Base-by-base conservation (phyloP, 1,284 basidiomycete genomes). In the Chiua sp. region DNA sequence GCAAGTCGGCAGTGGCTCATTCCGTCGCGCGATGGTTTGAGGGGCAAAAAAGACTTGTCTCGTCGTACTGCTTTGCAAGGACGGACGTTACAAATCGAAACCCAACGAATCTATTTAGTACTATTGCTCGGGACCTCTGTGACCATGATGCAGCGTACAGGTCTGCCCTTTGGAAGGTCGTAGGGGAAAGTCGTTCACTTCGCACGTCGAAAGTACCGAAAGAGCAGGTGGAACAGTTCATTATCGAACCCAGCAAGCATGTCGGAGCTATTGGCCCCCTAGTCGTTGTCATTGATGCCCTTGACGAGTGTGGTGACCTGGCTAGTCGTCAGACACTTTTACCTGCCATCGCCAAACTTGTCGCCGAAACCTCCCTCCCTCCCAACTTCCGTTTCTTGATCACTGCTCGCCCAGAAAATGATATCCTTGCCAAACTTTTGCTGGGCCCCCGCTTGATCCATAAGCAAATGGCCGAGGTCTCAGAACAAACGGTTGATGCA, bases 211-310 rank as follows among this genome's bases (percentile, higher is more conserved):
- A 4, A 11, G 63, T 44, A 3, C 55, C 48, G 1, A 26, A 5
- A 1, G 61, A 62, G 26, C 61, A 60, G n/a, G 2, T 59, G 2
- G 20, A 62, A 48, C 15, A 5, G 7, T 22, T 60, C 7, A 47
- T 62, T 26, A 16, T 62, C 1, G 28, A 26, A 7, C 51, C 61
- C 12, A 60, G 62, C 42, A 23, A 30, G 22, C 7, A n/a, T 3
- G 22, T 64, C 16, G 12, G 44, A 1, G 1, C 20, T 4, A 47
- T 62, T 2, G 61, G 62, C 3, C 53, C 62, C 1, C 16, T 64
- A 1, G 4, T 65, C 22, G 12, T 65, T 6, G 42, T 65, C 2
- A n/a, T 65, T 0, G 65, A 65, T 4, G 64, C 65, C 0, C 50
- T 64, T 2, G 54, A 66, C 1, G 65, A 65, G 13, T 53, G 65